Percentiles rank a stretch among this genome's conserved stretches.
phyloP scores from a whole-genome alignment of 2,329 filamentous ascomycete species.

The Sporothrix mexicana region DNA sequence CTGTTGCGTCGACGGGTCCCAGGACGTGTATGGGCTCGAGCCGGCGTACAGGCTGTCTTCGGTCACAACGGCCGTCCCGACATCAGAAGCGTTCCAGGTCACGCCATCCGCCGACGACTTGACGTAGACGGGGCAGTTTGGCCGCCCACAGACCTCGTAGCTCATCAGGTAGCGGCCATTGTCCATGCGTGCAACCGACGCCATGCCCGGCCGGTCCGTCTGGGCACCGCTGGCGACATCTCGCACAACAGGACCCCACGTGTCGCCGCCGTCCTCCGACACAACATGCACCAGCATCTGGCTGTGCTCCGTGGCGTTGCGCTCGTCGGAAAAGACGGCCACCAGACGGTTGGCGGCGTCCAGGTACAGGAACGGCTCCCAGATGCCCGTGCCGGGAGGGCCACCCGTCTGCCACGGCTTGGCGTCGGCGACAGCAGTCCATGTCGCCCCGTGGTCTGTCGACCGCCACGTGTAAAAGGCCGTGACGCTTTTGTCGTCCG shows the following conservation, averaged over 20 bases:
- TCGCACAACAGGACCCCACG: conserved; percentile 3
- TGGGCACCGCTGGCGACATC: conserved; percentile 23
- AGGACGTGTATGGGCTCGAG: conserved; percentile 22
- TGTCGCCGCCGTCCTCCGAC: conserved; percentile 8
- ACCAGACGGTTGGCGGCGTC: neutral
- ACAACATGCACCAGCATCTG: conserved; percentile 27
- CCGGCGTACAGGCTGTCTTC: conserved; percentile 9
- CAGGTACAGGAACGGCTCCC: conserved; percentile 19
- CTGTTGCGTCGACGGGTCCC: conserved; percentile 6
- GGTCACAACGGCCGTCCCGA: neutral
- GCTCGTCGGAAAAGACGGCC: conserved; percentile 28
- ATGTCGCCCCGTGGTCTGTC: conserved; percentile 21
- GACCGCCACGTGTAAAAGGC: conserved; percentile 21
- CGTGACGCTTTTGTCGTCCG: neutral
- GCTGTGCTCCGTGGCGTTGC: conserved; percentile 17
- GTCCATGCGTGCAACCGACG: conserved; percentile 3
- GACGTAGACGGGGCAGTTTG: conserved; percentile 8
- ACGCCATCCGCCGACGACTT: conserved; percentile 13
- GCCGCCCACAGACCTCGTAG: conserved; percentile 24
- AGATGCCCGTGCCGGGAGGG: conserved; percentile 9
- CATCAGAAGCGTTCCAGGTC: neutral
- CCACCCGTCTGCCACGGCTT: neutral
- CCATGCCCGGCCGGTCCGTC: conserved; percentile 23
- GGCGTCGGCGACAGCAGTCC: neutral
- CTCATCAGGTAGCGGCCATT: conserved; percentile 17